These are phyloP conservation scores for Atkinsonella texensis DNA, from an alignment of 2,329 filamentous ascomycete genomes.

Conservation along the genomic window DNA sequence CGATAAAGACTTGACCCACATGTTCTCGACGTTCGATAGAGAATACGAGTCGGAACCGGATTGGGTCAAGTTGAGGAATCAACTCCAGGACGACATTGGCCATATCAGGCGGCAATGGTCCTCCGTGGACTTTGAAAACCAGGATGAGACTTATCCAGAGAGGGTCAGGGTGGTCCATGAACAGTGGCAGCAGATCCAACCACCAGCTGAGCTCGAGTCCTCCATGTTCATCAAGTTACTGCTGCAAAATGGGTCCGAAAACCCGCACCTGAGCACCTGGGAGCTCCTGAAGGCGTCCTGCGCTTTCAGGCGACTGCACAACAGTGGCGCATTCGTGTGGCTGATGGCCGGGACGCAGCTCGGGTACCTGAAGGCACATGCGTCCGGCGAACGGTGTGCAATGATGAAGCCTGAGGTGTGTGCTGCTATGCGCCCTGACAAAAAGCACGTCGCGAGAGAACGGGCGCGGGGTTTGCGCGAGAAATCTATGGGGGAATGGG, in stretches of 20 bases:
- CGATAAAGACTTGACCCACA: constrained; percentile 9
- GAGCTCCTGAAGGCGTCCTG: constrained; percentile 38
- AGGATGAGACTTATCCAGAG: constrained; percentile 9
- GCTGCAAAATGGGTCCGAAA: constrained; percentile 14
- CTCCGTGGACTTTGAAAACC: constrained; percentile 3
- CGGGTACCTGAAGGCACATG: constrained; percentile 31
- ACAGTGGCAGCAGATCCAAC: constrained; percentile 30
- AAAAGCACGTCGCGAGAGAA: constrained; percentile 14
- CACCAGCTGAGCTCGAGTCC: constrained; percentile 15
- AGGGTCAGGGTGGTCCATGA: constrained; percentile 26
- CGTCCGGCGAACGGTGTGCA: constrained; percentile 9
- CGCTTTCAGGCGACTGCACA: constrained; percentile 27
- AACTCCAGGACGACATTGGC: constrained; percentile 23
- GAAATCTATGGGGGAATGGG: constrained; percentile 13
- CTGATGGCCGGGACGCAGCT: constrained; percentile 36
- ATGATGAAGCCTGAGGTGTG: constrained; percentile 25
- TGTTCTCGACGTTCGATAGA: constrained; percentile 22
- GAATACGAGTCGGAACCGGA: constrained; percentile 15
- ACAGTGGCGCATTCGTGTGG: constrained; percentile 28
- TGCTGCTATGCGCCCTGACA: constrained; percentile 24
- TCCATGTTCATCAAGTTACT: constrained; percentile 16
- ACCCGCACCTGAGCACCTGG: constrained; percentile 27
- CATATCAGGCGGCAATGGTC: constrained; percentile 22
- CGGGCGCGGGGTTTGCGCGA: constrained; percentile 10
- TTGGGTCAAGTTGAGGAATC: constrained; percentile 19